A percentile compares a stretch with the other conserved stretches of the same genome.
Evolutionary conservation across 495 filamentous ascomycete species (phyloP).

Genomic region (Cetradonia linearis): DNA sequence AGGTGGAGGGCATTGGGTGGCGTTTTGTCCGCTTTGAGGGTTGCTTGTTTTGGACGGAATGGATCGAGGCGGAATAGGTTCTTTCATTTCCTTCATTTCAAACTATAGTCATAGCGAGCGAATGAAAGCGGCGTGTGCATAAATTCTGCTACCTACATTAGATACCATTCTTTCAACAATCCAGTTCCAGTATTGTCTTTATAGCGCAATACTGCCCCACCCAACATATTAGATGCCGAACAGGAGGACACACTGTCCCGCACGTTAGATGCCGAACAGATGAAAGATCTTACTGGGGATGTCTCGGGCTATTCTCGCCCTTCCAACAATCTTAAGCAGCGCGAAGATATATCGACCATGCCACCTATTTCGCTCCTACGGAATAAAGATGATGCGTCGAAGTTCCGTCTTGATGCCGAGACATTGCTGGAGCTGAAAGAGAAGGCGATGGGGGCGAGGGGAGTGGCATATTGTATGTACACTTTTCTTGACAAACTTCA

Average conservation of each 20-base stretch:
- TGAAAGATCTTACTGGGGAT: too few species aligned
- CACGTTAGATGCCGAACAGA: too few species aligned
- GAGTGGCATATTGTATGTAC: conserved; percentile 15
- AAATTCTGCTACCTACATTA: conserved; percentile 1
- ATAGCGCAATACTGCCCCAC: too few species aligned
- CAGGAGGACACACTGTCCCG: too few species aligned
- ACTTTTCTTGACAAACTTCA: background rate
- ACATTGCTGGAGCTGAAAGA: background rate
- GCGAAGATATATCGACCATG: background rate
- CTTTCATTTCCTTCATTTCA: background rate
- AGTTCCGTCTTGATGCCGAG: background rate
- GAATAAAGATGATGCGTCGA: background rate
- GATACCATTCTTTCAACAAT: conserved; percentile 7
- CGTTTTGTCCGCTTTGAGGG: background rate
- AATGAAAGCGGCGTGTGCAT: background rate
- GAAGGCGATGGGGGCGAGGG: conserved; percentile 10
- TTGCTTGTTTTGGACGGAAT: background rate
- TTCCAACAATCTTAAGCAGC: background rate
- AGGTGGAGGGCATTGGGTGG: conserved; percentile 22
- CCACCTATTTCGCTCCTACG: background rate
- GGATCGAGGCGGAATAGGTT: background rate
- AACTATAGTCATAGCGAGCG: background rate
- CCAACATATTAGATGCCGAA: too few species aligned
- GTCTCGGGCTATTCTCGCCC: too few species aligned
- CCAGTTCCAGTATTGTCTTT: too few species aligned